Base-by-base conservation (phyloP, 2,329 filamentous ascomycete species). In the Claviceps capensis region DNA sequence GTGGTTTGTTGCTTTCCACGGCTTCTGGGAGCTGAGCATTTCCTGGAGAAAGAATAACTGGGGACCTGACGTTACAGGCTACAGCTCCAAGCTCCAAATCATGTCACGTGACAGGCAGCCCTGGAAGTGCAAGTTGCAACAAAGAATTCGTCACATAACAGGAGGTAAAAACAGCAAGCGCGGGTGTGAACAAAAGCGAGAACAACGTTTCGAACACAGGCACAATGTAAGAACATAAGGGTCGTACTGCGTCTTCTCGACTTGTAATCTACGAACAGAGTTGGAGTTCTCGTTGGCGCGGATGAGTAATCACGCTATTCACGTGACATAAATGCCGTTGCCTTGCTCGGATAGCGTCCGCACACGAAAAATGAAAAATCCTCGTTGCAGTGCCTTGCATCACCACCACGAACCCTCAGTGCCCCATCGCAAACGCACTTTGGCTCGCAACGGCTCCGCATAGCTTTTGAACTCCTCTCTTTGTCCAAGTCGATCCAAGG, bases 291-390 rank as follows among this genome's bases (percentile, higher is more conserved):
- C 14, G 43, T 53, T 47, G 44, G 46, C 16, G 11, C 13, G 49
- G 52, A 41, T 68, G 61, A 66, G 55, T 64, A 64, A 65, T 42
- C 47, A 52, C 2, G 2, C 41, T n/a, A 5, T 23, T 34, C 67
- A 69, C 67, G 67, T 69, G 67, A 69, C 55, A 26, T 51, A 50
- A 34, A 11, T 38, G 48, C 49, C 54, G 53, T 53, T 54, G 54
- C 54, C 53, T 58, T 34, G 61, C 63, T 68, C 67, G 65, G 61
- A 67, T 68, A 68, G 66, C 64, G 68, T 65, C 67, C 69, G 70
- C 69, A 71, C 69, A 71, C 64, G 65, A 70, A 71, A 67, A 67
- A 68, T 63, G 67, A 71, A 71, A 70, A 69, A 68, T 69, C 65
- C 60, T 62, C 62, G 57, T 54, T 54, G 47, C 52, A 53, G 60